Evolutionary conservation across 805 yeast genomes (phyloP).

Genomic region (Kazachstania viticola): DNA sequence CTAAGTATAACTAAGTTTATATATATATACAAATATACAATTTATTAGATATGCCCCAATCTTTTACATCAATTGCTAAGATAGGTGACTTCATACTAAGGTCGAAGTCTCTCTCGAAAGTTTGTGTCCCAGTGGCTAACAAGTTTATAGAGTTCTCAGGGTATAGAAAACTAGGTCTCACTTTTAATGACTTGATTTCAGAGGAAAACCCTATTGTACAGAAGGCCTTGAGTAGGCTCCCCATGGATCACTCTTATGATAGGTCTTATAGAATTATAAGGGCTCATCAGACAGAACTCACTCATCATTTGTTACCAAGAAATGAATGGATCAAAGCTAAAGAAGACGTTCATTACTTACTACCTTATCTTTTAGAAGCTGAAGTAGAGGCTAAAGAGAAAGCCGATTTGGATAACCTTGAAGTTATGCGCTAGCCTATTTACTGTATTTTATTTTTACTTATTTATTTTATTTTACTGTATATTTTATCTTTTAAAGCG

Average conservation of each 20-base stretch:
- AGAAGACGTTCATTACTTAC: constrained; percentile 72
- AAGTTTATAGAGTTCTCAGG: constrained; percentile 68
- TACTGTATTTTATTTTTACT: neutral
- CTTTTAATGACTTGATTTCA: constrained; percentile 73
- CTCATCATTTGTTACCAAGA: constrained; percentile 77
- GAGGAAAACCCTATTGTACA: constrained; percentile 85
- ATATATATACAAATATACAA: too few species aligned
- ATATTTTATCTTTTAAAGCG: too few species aligned
- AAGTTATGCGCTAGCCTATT: neutral
- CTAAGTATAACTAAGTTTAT: too few species aligned
- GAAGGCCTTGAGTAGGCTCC: constrained; percentile 81
- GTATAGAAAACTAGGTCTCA: constrained; percentile 90
- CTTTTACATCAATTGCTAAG: constrained; percentile 60
- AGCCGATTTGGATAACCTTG: constrained; percentile 75
- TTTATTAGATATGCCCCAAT: constrained; percentile 25
- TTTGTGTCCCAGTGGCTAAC: constrained; percentile 72
- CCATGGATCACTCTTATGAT: constrained; percentile 72
- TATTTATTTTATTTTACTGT: neutral
- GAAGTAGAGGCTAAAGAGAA: constrained; percentile 87
- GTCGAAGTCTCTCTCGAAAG: constrained; percentile 64
- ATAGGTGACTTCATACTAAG: constrained; percentile 69
- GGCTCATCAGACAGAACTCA: constrained; percentile 78
- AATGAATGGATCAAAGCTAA: constrained; percentile 66
- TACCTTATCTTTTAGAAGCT: constrained; percentile 86
- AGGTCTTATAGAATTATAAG: constrained; percentile 87